Base-by-base conservation (phyloP, 805 yeast genomes). In the Spathaspora sp. region DNA sequence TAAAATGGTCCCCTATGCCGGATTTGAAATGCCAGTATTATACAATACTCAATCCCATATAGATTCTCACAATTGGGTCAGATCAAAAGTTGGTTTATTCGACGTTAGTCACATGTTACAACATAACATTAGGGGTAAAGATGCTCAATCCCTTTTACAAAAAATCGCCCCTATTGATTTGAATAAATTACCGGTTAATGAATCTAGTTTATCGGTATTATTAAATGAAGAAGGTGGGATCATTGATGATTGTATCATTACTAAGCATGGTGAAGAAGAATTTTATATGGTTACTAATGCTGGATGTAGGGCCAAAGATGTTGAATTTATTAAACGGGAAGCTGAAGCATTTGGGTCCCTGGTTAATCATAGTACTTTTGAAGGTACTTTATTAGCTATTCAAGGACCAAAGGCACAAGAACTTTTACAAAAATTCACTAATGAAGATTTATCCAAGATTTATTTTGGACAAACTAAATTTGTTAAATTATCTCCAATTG, bases 21-120 rank as follows among this genome's bases (percentile, higher is more conserved):
- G 97, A n/a, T 94, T 81, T 63, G 81, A 86, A 46, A 93, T 94
- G 97, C 99, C 99, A 1, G 91, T 94, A 9, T 69, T 90, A 29
- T 94, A 92, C 74, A 79, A 82, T 56, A 84, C 78, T n/a, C 96
- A 89, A 69, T 70, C 89, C 1, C 98, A 93, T 67, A 83, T 90
- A 42, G 96, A 91, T 55, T 91, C 97, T 0, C 99, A 94, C 72
- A 80, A 86, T 49, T 94, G 98, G 98, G 96, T 93, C 0, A 82
- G 99, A 67, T 63, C 74, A 18, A 81, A 88, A 55, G 91, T 92
- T 38, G 99, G 99, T 6, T 74, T 94, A 48, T 94, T 94, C 62
- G 99, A 94, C 66, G 99, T 94, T 48, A 89, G 97, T 50, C 99
- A 94, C 69, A 94, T 94, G 99, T 79, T 93, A 48, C 99, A 94